phyloP scores from a whole-genome alignment of 208 protist genomes.

The Trypanosoma vivax region DNA sequence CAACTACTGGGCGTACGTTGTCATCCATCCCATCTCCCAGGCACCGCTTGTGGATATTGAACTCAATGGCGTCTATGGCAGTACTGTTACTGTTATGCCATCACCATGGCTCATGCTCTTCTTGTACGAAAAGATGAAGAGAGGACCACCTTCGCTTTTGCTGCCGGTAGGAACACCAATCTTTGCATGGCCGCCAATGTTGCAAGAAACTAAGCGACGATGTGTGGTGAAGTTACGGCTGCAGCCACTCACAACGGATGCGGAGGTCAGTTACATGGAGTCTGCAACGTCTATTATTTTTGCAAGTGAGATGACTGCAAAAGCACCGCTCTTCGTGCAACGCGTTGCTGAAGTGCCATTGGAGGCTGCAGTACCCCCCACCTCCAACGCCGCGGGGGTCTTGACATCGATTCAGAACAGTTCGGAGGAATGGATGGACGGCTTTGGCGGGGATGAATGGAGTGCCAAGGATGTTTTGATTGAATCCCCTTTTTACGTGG shows the following conservation, averaged over 20 bases:
- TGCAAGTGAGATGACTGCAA: slow-evolving; percentile 59
- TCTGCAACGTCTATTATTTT: slow-evolving; percentile 60
- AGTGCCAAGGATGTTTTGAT: slow-evolving; percentile 7
- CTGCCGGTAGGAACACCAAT: slow-evolving; percentile 63
- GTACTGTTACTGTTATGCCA: slow-evolving; percentile 67
- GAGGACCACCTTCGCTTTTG: slow-evolving; percentile 55
- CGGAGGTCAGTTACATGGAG: slow-evolving; percentile 63
- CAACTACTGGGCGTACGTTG: slow-evolving; percentile 84
- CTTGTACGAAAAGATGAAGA: slow-evolving; percentile 40
- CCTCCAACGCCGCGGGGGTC: background rate
- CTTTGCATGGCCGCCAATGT: slow-evolving; percentile 45
- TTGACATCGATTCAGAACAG: background rate
- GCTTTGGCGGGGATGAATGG: background rate
- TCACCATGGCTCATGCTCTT: slow-evolving; percentile 81
- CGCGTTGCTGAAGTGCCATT: slow-evolving; percentile 42
- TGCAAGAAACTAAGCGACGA: slow-evolving; percentile 22
- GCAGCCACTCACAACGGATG: slow-evolving; percentile 64
- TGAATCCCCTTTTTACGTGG: slow-evolving; percentile 19
- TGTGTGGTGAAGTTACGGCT: slow-evolving; percentile 35
- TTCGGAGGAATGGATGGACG: slow-evolving; percentile 31
- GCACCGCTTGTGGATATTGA: slow-evolving; percentile 69
- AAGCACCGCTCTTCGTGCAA: slow-evolving; percentile 68
- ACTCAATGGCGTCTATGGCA: slow-evolving; percentile 72
- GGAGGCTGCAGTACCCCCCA: slow-evolving; percentile 1
- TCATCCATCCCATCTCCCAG: slow-evolving; percentile 48